Evolutionary conservation across 495 filamentous ascomycete genomes (phyloP), one percentile per base, ranked within the genome.

Genomic region (Bryoglossum gracile): DNA sequence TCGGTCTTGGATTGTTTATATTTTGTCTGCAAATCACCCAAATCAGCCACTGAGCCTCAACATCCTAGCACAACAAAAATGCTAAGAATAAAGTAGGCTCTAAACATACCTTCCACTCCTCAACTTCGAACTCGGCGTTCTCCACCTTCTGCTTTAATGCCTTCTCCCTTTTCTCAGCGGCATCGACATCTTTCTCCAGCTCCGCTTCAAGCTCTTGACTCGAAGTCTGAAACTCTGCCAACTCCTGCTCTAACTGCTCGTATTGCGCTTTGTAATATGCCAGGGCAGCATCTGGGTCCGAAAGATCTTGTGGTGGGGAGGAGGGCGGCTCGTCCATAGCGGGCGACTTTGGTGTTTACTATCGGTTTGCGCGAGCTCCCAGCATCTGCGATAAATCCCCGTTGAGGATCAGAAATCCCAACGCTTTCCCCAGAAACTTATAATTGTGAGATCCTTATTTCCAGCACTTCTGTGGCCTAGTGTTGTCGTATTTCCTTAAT

Each of bases 251-350:
- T 8, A 98, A 76, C 60, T 88, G 80, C 63, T 94, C 88, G 72
- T 97, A 96, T 65, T 98, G 92, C 34, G 81, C 66, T 67, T 98
- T 97, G 74, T 97, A 97, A 73, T 90, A 94, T 32, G 83, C 78
- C 21, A 96, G 68, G 43, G 89, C 83, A 55, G 89, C 83, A 61
- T 86, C 79, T 25, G 73, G 63, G 21, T 71, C 76, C 46, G 79
- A 68, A 38, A 71, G 67, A 48, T 72, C 74, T 55, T 67, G 77
- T 24, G 79, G 76, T 43, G 75, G 77, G 40, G 80, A 80, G 35
- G 84, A 80, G 41, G 78, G 74, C 58, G 74, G 68, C 57, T 83
- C 81, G 43, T 82, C 77, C 73, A 82, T 79, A 62, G 66, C 67
- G 47, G 68, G 68, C 45, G 25, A 46, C 28, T 38, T 28, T 41